Conservation (phyloP, 192 early-diverging fungal genomes). For the Coemansia sp. region DNA sequence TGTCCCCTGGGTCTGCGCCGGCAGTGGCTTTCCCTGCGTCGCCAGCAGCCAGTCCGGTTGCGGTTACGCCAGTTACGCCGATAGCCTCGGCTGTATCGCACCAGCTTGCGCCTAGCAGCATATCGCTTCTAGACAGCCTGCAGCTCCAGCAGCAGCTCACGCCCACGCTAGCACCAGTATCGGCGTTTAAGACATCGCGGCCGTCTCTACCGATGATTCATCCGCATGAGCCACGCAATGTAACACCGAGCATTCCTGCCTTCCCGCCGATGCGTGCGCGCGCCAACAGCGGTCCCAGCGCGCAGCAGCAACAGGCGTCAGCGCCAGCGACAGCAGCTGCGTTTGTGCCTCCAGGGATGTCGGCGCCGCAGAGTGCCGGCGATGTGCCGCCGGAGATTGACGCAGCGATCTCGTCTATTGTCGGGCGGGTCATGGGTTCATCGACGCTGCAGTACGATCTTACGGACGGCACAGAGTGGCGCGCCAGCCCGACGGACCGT, state of each 20-base stretch:
- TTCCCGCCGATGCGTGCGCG: conserved; percentile 20
- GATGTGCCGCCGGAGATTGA: conserved; percentile 41
- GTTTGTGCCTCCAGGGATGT: neutral
- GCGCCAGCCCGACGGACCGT: conserved; percentile 20
- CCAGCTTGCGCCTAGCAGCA: conserved; percentile 6
- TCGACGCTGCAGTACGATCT: conserved; percentile 37
- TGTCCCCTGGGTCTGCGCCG: neutral
- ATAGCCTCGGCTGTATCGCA: neutral
- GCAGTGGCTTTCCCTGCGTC: neutral
- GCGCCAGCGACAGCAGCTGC: conserved; percentile 1
- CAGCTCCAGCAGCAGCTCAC: conserved; percentile 3
- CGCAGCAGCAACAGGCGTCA: conserved; percentile 3
- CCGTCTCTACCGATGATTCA: conserved; percentile 25
- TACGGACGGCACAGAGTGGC: conserved; percentile 42
- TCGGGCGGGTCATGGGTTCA: conserved; percentile 46
- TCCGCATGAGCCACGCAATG: conserved; percentile 1
- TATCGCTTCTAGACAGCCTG: conserved; percentile 22
- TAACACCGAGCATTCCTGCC: conserved; percentile 2
- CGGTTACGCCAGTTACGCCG: neutral
- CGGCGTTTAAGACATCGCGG: conserved; percentile 15
- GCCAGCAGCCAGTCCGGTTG: neutral
- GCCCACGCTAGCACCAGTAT: conserved; percentile 7
- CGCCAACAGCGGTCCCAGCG: conserved; percentile 37
- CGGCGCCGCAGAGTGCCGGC: neutral
- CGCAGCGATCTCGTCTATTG: conserved; percentile 46